Evolutionary conservation across 2,329 filamentous ascomycete species (phyloP).

Genomic region (Fusarium proliferatum): DNA sequence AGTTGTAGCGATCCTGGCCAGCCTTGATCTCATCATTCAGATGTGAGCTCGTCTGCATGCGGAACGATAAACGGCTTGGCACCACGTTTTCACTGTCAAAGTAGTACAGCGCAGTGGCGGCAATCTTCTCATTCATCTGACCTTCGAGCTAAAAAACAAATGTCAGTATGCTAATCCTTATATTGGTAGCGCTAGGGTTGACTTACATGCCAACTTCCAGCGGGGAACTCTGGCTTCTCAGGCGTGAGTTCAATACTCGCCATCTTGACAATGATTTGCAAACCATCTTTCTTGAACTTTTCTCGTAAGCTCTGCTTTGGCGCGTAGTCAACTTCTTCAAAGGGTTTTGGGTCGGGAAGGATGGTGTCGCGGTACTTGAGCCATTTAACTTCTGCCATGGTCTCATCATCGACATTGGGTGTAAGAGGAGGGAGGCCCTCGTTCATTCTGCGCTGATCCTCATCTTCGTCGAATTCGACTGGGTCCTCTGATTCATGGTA

Average conservation of each 20-base stretch:
- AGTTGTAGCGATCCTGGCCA: background rate
- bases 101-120: background rate
- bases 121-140: slow-evolving; percentile 9
- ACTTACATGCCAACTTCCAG: background rate
- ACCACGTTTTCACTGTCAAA: background rate
- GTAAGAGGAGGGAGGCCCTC: background rate
- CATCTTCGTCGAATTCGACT: background rate
- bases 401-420: background rate
- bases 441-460: background rate
- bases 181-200: no score
- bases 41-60: background rate
- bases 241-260: slow-evolving; percentile 2
- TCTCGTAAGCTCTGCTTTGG: background rate
- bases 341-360: background rate
- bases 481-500: background rate
- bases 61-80: background rate
- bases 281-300: background rate
- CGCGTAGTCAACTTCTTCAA: background rate
- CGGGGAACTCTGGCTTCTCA: background rate
- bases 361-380: background rate
- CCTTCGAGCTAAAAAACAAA: background rate
- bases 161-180: background rate
- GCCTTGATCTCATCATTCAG: background rate
- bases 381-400: slow-evolving; percentile 1
- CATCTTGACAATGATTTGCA: slow-evolving; percentile 11